Evolutionary conservation across 148 eudicot genomes (phyloP).

Genomic region (Heliamphora exappendiculata): DNA sequence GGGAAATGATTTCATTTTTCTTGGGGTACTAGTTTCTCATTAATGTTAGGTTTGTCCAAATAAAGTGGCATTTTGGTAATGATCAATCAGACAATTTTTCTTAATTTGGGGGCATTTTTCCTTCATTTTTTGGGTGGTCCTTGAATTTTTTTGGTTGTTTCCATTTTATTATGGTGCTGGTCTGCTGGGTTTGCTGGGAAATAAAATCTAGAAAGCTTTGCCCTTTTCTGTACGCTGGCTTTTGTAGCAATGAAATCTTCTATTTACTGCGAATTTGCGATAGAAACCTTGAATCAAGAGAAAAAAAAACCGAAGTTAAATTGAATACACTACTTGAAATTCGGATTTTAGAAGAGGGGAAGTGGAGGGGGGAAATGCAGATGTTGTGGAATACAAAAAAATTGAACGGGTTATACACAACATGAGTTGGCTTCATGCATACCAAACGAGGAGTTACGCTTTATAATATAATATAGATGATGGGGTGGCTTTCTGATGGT

Average conservation of each 20-base stretch:
- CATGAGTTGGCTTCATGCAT: not conserved
- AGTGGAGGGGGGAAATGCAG: not conserved
- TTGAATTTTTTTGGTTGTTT: not conserved
- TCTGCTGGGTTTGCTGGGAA: not conserved
- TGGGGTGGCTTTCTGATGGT: not conserved
- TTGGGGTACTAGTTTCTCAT: not conserved
- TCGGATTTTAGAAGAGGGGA: not conserved
- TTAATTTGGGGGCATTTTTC: not conserved
- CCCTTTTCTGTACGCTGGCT: not conserved
- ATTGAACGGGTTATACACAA: no score
- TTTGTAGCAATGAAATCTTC: no score
- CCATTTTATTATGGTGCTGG: not conserved
- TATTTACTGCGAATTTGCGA: no score
- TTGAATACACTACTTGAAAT: no score
- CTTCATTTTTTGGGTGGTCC: not conserved
- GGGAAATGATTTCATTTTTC: not conserved
- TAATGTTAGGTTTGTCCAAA: not conserved
- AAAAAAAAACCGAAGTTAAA: no score
- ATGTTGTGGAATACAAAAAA: no score
- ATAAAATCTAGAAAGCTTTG: not conserved
- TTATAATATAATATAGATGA: not conserved
- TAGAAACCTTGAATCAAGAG: no score
- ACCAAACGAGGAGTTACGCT: no score
- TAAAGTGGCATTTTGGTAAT: not conserved
- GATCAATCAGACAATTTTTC: not conserved